Base-by-base conservation (phyloP, 2,329 filamentous ascomycete species). In the Talaromyces pinophilus region DNA sequence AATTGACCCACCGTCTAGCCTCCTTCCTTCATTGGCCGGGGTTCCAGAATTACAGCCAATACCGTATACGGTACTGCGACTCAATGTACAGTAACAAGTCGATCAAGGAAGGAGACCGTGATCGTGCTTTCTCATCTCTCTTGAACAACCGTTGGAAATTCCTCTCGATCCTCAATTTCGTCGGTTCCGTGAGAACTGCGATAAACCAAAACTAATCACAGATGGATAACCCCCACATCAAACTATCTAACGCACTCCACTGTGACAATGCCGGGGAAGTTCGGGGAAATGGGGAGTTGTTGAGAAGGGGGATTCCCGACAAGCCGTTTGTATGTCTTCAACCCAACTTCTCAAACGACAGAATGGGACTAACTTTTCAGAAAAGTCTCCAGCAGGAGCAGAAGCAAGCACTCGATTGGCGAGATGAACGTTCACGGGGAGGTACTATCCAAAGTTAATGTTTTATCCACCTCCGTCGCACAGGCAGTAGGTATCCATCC, bases 291-390 rank as follows among this genome's bases (percentile, higher is more conserved):
- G 25, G 50, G 15, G 30, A 55, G 33, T 25, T 11, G 11, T 13
- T 57, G 54, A 25, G 33, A 35, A 22, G 54, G 54, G 54, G 54
- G 54, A 38, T 57, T 57, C 15, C 54, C 54, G 54, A 57, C 54
- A 33, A 57, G 30, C 30, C 30, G 38, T 57, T 55, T 5, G 30
- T 57, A 25, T 57, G 30, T 7, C 4, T 38, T 22, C 54, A 40
- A 38, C 15, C n/a, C 11, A 38, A 38, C 17, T 13, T 13, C 1
- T 22, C 52, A 25, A 2, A 55, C 10, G n/a, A 55, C 8, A 30
- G 11, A 22, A 19, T 6, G 11, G 30, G 17, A 6, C 30, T 35
- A 19, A 55, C 17, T 35, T 22, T 19, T 2, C 44, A 46, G 25
- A 1, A 57, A 35, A 57, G 15, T 54, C 50, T 55, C 50, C 50